A percentile compares a stretch with the other conserved stretches of the same genome.
phyloP scores from a whole-genome alignment of 805 yeast genomes.

The Candida caryicola region DNA sequence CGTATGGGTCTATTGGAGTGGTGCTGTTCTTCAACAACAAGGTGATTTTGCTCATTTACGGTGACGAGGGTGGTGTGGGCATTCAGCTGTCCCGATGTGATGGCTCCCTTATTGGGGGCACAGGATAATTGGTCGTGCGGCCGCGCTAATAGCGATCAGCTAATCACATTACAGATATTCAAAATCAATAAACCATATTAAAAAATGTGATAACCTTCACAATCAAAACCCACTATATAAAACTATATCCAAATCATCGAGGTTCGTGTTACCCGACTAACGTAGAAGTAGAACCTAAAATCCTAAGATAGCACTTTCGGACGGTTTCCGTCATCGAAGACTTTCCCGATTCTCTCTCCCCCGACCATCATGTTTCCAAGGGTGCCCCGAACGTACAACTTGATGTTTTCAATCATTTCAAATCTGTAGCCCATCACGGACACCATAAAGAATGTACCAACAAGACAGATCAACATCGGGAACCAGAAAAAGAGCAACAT shows the following conservation, averaged over 20 bases:
- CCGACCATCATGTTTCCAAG: conserved; percentile 45
- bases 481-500: conserved; percentile 90
- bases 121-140: background rate
- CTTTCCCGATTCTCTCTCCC: conserved; percentile 38
- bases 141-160: background rate
- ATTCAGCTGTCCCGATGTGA: no score
- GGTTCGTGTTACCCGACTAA: background rate
- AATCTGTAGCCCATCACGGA: conserved; percentile 40
- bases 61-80: no score
- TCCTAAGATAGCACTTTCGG: conserved; percentile 1
- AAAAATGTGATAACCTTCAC: background rate
- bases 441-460: conserved; percentile 47
- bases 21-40: conserved; percentile 72
- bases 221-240: background rate
- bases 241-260: background rate
- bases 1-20: conserved; percentile 65
- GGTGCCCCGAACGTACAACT: conserved; percentile 32
- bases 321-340: conserved; percentile 22
- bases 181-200: background rate
- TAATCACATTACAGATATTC: background rate
- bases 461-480: conserved; percentile 63
- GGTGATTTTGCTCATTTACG: conserved; percentile 18
- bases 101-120: no score
- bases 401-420: conserved; percentile 33
- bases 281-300: background rate